Evolutionary conservation across 1,139 yeast genomes (phyloP), one percentile per base, ranked within the genome.

Genomic region (Debaryomyces nepalensis): DNA sequence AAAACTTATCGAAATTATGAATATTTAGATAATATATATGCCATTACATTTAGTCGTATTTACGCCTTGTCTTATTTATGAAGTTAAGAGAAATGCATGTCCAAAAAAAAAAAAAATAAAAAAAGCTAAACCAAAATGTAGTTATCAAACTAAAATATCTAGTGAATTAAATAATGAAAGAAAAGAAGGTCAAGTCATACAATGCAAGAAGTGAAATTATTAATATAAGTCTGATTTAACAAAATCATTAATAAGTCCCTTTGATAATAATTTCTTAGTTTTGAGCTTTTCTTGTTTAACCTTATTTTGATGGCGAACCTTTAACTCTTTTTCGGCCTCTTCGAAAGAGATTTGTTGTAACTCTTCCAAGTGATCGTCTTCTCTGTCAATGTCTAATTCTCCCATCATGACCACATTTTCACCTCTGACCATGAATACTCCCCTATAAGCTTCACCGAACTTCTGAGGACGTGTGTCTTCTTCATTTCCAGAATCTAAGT

Each of bases 371-470:
- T 87, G 85, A 47, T 73, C 80, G 58, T 87, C 96, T 63, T 91
- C 97, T 52, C 72, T 79, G 58, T 89, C 97, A 49, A 90, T 86
- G 63, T 93, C 97, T 42, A 93, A 78, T 61, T 93, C 98, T 16
- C 99, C 99, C 64, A 93, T 67, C 82, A 91, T 81, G n/a, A 91
- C 95, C 11, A 93, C 95, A 57, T 93, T 93, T 64, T 93, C 99
- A 49, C 99, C 99, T 67, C 99, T 86, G 29, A 95, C 86, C 73
- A 95, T 81, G 58, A 84, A 86, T 39, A 89, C 89, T 1, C 96
- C 96, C 42, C 89, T 77, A 45, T 77, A 76, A 19, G 71, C 73
- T 62, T 93, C 97, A 5, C 88, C 96, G 60, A 82, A 93, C 52
- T 68, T 70, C 53, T 53, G 74, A 55, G 55, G 75, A 62, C 41